Base-by-base conservation (phyloP, 495 filamentous ascomycete species). In the Annulohypoxylon bovei region DNA sequence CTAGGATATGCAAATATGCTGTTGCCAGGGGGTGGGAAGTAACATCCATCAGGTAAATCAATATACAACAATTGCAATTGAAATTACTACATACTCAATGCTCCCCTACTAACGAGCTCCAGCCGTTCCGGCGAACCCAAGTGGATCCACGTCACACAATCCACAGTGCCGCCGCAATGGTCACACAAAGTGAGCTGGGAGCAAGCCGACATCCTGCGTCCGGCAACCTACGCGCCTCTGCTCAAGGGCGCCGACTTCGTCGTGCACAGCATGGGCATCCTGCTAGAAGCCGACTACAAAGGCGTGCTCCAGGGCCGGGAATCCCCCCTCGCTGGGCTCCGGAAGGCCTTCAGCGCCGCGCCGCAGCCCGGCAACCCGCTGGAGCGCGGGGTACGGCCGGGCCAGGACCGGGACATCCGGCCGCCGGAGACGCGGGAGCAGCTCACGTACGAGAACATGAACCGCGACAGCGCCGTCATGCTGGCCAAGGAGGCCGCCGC, bases 231-330 rank as follows among this genome's bases (percentile, higher is more conserved):
- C 81, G 86, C 86, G 22, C 78, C 88, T 1, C 85, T 91, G 28
- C 85, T 99, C 58, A 82, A 85, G 52, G 87, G 84, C 32, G 92
- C 94, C 46, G 89, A 92, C 75, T 93, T 89, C 30, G 93, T 98
- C 12, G 90, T 99, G 20, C 95, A 99, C 81, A 91, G 84, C 67
- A 92, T 97, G 89, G 95, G 95, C 6, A 98, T 99, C 57, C 84
- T 99, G n/a, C 86, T 99, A 11, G 95, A 99, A 81, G 94, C 95
- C 6, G 95, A 99, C 80, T 99, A 99, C 85, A 98, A 99, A 81
- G 91, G 91, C 64, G 93, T 97, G 3, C 76, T 99, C 39, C 88
- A 86, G 56, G 96, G 95, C 16, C 86, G 85, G 50, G 94, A 95
- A 72, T 91, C 91, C 0, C 87, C 92, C 4, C 75, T 95, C 56